These are phyloP conservation scores for Trifolium dubium DNA, from an alignment of 306 rosid genomes.

Conservation along the genomic window DNA sequence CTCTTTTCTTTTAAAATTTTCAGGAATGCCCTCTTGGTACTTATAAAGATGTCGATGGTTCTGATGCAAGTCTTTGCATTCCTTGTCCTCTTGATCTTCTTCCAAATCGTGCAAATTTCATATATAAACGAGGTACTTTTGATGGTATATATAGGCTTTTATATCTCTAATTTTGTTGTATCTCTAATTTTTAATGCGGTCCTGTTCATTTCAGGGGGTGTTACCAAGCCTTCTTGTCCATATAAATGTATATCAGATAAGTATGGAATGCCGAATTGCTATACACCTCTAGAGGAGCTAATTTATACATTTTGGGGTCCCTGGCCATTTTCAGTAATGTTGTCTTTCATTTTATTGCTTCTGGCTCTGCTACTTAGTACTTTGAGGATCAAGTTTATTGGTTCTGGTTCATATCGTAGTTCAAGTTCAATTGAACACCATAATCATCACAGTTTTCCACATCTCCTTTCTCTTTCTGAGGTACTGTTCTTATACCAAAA, in stretches of 20 bases:
- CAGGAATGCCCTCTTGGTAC: slow-evolving; percentile 98
- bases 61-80: slow-evolving; percentile 75
- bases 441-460: slow-evolving; percentile 70
- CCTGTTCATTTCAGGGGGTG: slow-evolving; percentile 74
- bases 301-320: slow-evolving; percentile 93
- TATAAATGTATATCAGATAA: slow-evolving; percentile 90
- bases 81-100: slow-evolving; percentile 93
- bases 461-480: slow-evolving; percentile 96
- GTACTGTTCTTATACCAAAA: slow-evolving; percentile 50
- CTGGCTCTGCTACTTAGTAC: slow-evolving; percentile 72
- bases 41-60: slow-evolving; percentile 84
- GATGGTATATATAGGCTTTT: slow-evolving; percentile 31
- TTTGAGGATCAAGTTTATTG: slow-evolving; percentile 78
- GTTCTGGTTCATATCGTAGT: slow-evolving; percentile 69
- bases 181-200: slow-evolving; percentile 31
- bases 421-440: slow-evolving; percentile 75
- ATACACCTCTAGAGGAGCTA: slow-evolving; percentile 94
- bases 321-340: slow-evolving; percentile 74
- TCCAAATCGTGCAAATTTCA: slow-evolving; percentile 91
- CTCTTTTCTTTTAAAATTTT: slow-evolving; percentile 33
- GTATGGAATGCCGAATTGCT: slow-evolving; percentile 94
- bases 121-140: slow-evolving; percentile 80
- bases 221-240: slow-evolving; percentile 68
- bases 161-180: slow-evolving; percentile 36
- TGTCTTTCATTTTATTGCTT: slow-evolving; percentile 73